Base-by-base conservation (phyloP, 176 grass and related monocot species). In the Lolium perenne region DNA sequence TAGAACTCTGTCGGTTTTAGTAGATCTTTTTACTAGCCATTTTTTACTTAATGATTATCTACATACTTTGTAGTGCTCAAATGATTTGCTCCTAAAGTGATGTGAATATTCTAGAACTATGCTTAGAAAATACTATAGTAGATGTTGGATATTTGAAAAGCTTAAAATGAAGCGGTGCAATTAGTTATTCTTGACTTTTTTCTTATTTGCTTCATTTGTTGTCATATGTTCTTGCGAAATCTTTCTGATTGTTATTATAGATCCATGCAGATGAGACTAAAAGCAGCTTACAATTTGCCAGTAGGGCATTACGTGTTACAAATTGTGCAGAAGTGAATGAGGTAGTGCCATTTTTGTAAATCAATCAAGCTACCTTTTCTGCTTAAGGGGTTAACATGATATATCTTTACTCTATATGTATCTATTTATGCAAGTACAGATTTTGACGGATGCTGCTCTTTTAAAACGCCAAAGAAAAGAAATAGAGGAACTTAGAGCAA, bases 371-470 rank as follows among this genome's bases (percentile, higher is more conserved):
- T 87, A 18, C 60, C 47, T 23, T 88, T 77, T 77, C 15, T 78
- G 23, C 62, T 69, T 29, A 35, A 80, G n/a, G 46, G 43, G 45
- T 13, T 74, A 74, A 15, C 22, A 63, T 74, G 23, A 81, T 80
- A 69, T 25, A 65, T 82, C 25, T 38, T 90, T 83, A 69, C 50
- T 59, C 35, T 53, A 76, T 87, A 49, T 82, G 12, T 78, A 49
- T 82, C 8, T 73, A 56, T 82, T 8, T 78, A 47, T 85, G 14
- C 49, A 55, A 76, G 49, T 84, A 88, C 82, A 98, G 95, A 98
- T 98, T 88, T 64, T 98, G 83, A 98, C 95, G 85, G 95, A 98
- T 94, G 95, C 93, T 22, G 95, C 95, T 20, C 89, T 98, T 79
- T 88, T 98, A 71, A 95, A 93, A 81, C 93, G 95, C 14, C 95